Base-by-base conservation (phyloP, 495 filamentous ascomycete genomes). In the Podospora fimiseda region DNA sequence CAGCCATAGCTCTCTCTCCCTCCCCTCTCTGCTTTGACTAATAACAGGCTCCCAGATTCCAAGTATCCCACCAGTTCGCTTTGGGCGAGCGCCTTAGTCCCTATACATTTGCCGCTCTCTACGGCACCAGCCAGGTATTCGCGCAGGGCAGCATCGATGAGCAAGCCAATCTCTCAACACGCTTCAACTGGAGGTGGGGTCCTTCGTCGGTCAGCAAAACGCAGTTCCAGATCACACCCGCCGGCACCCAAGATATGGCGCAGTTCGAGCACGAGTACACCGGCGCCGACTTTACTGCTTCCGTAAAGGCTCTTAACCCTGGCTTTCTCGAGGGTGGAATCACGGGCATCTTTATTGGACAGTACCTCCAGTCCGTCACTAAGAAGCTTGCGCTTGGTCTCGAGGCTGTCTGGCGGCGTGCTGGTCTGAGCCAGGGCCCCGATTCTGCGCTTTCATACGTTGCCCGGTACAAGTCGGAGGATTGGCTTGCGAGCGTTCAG, bases 141-240 rank as follows among this genome's bases (percentile, higher is more conserved):
- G 80, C 94, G 66, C 94, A 99, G 83, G 93, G 88, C 51, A 96
- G 86, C 66, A 67, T 96, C 67, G 94, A 96, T 68, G 95, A 90
- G 62, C 87, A 92, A 57, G 87, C 90, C 24, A 74, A 82, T 47
- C 79, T 97, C 52, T 82, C 81, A 39, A 88, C 87, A 43, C 82
- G 90, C 57, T 86, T 88, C 71, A 96, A 99, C 77, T 93, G 87
- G 70, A 84, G 91, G 59, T 94, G 89, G 88, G 83, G 69, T 59
- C 72, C 77, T 43, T 71, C 81, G 30, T 72, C 95, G 45, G 81
- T 90, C 56, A 86, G 89, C 62, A 96, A 96, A 76, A 80, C 85
- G 56, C 85, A 88, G 55, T 80, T 88, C 52, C 87, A 93, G 71
- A 81, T 96, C 61, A 78, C 87, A 58, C 77, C 82, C 36, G 79